Base-by-base conservation (phyloP, 257 asterid genomes). In the Ajuga chamaepitys region DNA sequence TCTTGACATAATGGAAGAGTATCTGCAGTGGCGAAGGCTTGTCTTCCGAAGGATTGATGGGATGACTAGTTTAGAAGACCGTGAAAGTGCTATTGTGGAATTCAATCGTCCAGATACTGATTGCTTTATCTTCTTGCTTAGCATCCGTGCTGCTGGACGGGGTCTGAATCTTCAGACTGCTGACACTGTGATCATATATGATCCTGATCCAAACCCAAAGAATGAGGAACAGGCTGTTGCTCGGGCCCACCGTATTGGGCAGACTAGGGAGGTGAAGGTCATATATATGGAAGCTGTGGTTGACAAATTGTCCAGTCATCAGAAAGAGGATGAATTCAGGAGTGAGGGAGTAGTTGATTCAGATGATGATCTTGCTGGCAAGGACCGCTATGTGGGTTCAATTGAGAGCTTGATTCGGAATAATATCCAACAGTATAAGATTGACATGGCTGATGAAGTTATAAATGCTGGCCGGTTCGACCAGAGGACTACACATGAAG, bases 141-240 rank as follows among this genome's bases (percentile, higher is more conserved):
- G 99, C 81, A 94, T 94, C 58, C 96, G 99, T 68, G 99, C 99
- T 61, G 99, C 99, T 77, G 99, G 99, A 17, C 87, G 99, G 34
- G 99, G 99, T 61, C 80, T 94, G 64, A 94, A 94, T 81, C 96
- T 94, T 64, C 99, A 94, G 77, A 50, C 99, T 64, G 99, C 99
- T 52, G 99, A 94, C 72, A 94, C 99, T 5, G 99, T 94, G 71
- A 82, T 94, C 77, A 94, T 94, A 74, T 94, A 94, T 71, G 99
- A 94, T 81, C 99, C 99, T 42, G 99, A 94, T 75, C 99, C 99
- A 41, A 94, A 94, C 83, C 99, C 99, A 6, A 94, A 94, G 77
- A 94, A 94, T 74, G 99, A 94, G 80, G 99, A 94, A 72, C 99
- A 94, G 78, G 99, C 99, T 45, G 98, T 94, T 75, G 99, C 98